phyloP scores from a whole-genome alignment of 805 yeast species.

The Yarrowia alimentaria region DNA sequence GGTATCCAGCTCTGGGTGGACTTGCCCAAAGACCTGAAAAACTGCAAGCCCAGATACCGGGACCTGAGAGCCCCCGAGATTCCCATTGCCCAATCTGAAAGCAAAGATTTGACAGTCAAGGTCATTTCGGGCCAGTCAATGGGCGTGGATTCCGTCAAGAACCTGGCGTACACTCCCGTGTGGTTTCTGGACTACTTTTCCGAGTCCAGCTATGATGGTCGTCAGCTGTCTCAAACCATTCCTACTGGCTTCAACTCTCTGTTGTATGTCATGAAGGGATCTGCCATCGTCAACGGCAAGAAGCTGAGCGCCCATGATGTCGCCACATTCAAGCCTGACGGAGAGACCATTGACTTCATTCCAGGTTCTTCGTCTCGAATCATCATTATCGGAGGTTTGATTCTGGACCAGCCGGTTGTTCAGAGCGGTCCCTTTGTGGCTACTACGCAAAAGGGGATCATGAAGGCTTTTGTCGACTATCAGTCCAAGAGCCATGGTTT shows the following conservation, averaged over 20 bases:
- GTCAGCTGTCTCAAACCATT: conserved; percentile 57
- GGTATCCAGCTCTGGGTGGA: conserved; percentile 91
- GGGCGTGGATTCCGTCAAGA: conserved; percentile 71
- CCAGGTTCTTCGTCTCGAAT: conserved; percentile 48
- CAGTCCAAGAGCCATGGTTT: conserved; percentile 47
- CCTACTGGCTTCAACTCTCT: conserved; percentile 67
- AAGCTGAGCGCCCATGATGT: conserved; percentile 49
- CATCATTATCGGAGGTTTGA: conserved; percentile 71
- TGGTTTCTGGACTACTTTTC: conserved; percentile 66
- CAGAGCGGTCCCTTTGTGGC: conserved; percentile 94
- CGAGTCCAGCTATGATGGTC: conserved; percentile 51
- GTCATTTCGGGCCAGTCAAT: conserved; percentile 76
- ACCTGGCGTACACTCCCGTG: conserved; percentile 79
- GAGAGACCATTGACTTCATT: conserved; percentile 57
- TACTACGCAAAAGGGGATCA: conserved; percentile 60
- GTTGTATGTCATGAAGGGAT: conserved; percentile 64
- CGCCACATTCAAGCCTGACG: conserved; percentile 68
- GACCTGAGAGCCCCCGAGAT: conserved; percentile 67
- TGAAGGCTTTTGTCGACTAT: conserved; percentile 69
- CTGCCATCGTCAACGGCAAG: conserved; percentile 49
- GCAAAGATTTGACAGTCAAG: conserved; percentile 55
- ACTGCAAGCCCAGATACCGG: conserved; percentile 69
- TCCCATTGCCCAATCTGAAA: conserved; percentile 65
- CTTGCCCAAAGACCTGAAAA: conserved; percentile 61
- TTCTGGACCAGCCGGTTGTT: conserved; percentile 68